These are phyloP conservation scores for Arctium lappa DNA, from an alignment of 129 eudicot genomes.

Conservation along the genomic window DNA sequence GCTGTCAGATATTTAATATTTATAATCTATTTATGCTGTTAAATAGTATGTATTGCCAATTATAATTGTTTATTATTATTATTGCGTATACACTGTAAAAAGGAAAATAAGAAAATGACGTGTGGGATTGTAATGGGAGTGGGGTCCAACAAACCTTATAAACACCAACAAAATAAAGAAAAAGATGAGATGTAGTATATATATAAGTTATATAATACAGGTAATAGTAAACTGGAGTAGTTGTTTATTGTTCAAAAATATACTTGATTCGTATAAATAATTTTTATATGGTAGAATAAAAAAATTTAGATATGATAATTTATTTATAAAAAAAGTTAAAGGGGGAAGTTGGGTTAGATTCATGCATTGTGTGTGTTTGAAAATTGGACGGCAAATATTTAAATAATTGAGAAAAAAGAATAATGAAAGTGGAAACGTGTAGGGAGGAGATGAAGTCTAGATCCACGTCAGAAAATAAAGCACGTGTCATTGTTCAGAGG, in stretches of 20 bases:
- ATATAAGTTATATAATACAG: not conserved
- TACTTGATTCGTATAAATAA: not conserved
- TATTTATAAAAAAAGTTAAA: too few species aligned
- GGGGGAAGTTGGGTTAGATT: not conserved
- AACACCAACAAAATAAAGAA: not conserved
- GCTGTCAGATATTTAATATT: not conserved
- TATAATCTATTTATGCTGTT: not conserved
- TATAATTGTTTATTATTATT: not conserved
- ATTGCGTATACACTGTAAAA: not conserved
- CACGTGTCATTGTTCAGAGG: slow-evolving; percentile 25
- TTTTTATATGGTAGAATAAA: not conserved
- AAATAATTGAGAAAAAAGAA: not conserved
- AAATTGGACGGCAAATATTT: slow-evolving; percentile 4
- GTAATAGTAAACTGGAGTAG: too few species aligned
- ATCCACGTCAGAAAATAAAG: slow-evolving; percentile 32
- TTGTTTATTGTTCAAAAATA: not conserved
- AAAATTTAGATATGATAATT: not conserved
- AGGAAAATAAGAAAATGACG: not conserved
- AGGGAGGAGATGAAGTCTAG: slow-evolving; percentile 24
- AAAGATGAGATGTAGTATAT: not conserved
- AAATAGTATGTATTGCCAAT: not conserved
- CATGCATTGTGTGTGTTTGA: slow-evolving; percentile 13
- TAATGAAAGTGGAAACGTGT: slow-evolving; percentile 24
- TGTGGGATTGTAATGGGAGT: not conserved
- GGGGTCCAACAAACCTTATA: not conserved